Conservation (phyloP, 2,329 filamentous ascomycete genomes). For the Colletotrichum sp. region DNA sequence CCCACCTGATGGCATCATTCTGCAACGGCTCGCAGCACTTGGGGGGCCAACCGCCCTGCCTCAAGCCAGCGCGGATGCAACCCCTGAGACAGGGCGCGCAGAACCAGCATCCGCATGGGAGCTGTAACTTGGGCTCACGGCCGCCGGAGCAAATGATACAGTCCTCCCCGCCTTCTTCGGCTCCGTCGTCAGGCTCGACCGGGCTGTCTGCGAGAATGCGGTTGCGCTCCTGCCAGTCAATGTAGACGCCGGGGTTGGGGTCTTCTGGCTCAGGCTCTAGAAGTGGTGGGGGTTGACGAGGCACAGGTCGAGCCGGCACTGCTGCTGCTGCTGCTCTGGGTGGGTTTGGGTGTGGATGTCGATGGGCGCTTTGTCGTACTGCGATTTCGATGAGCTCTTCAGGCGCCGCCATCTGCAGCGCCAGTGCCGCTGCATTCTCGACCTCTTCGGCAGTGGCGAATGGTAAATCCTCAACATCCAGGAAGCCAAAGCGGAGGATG, state of each 20-base stretch:
- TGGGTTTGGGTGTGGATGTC: neutral
- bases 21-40: slow-evolving; percentile 18
- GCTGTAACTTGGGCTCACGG: neutral
- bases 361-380: neutral
- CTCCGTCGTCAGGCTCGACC: neutral
- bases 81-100: slow-evolving; percentile 18
- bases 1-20: slow-evolving; percentile 3
- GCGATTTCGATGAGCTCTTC: slow-evolving; percentile 12
- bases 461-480: neutral
- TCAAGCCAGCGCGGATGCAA: slow-evolving; percentile 15
- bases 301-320: neutral
- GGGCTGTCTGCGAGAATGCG: neutral
- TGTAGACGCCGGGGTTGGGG: neutral
- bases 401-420: neutral
- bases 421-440: neutral
- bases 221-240: slow-evolving; percentile 15
- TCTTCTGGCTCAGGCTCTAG: neutral
- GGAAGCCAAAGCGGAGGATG: slow-evolving; percentile 6
- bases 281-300: neutral
- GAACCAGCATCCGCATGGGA: slow-evolving; percentile 20
- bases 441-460: neutral
- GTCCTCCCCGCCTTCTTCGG: neutral
- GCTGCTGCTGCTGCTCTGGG: neutral
- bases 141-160: slow-evolving; percentile 5
- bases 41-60: slow-evolving; percentile 18